Percentiles rank a stretch among this genome's conserved stretches.
These are phyloP conservation scores for Vigna angularis DNA, from an alignment of 306 rosid species.

Conservation along the genomic window DNA sequence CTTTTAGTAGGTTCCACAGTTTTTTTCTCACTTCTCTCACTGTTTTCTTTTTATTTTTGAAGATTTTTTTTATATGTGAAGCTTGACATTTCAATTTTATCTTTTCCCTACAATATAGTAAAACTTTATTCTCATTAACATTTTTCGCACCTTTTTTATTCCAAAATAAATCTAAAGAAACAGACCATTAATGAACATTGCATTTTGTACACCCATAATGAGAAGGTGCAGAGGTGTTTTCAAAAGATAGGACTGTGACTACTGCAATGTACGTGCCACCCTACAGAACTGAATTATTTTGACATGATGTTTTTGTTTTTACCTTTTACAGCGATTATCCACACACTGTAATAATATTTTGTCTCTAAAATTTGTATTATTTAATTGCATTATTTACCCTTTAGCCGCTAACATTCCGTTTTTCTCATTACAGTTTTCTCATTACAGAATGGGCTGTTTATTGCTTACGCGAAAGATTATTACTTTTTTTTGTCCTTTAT, in stretches of 20 bases:
- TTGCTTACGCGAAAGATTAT: neutral
- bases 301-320: neutral
- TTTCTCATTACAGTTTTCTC: neutral
- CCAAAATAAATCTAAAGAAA: too few relatives aligned
- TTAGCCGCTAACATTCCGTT: neutral
- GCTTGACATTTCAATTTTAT: too few relatives aligned
- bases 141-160: too few relatives aligned
- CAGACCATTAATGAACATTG: neutral
- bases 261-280: conserved; percentile 19
- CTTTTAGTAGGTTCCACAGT: too few relatives aligned
- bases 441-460: neutral
- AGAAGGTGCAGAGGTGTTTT: conserved; percentile 14
- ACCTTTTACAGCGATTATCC: neutral
- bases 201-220: neutral
- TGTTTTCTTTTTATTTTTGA: too few relatives aligned
- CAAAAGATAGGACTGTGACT: neutral
- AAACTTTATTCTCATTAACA: too few relatives aligned
- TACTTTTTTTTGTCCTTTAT: neutral
- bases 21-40: too few relatives aligned
- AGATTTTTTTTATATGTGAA: too few relatives aligned
- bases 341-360: neutral
- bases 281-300: neutral
- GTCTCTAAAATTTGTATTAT: neutral
- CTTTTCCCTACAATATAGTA: too few relatives aligned
- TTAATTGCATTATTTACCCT: neutral